Evolutionary conservation across 2,329 filamentous ascomycete genomes (phyloP).

Genomic region (Biscogniauxia sp.): DNA sequence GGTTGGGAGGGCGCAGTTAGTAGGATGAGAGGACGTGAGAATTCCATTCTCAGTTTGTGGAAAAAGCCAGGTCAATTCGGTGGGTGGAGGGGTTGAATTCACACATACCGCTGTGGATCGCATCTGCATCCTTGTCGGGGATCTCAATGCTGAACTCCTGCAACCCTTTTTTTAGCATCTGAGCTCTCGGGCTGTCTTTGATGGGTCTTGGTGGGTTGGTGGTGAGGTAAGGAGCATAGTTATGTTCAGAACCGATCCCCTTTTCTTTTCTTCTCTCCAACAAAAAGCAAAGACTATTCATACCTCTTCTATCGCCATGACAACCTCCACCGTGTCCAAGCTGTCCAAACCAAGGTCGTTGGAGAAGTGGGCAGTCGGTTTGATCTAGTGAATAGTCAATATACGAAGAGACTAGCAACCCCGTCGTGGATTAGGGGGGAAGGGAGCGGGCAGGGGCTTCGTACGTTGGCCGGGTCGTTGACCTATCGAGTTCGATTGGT

Average conservation of each 20-base stretch:
- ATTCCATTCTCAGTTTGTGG: too few species aligned
- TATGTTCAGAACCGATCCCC: slow-evolving; percentile 7
- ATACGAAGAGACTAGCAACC: neutral
- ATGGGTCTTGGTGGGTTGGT: slow-evolving; percentile 4
- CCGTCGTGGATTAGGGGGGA: neutral
- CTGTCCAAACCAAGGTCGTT: slow-evolving; percentile 97
- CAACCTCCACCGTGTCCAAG: slow-evolving; percentile 97
- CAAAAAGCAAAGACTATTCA: slow-evolving; percentile 12
- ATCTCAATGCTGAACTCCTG: slow-evolving; percentile 85
- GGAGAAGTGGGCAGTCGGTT: slow-evolving; percentile 80
- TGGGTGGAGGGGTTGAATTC: neutral
- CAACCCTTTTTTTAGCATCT: slow-evolving; percentile 8
- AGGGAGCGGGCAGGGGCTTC: too few species aligned
- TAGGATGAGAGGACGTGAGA: too few species aligned
- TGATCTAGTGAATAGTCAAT: slow-evolving; percentile 61
- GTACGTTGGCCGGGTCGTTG: slow-evolving; percentile 63
- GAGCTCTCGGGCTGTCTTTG: slow-evolving; percentile 22
- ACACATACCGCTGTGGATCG: slow-evolving; percentile 84
- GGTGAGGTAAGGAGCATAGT: slow-evolving; percentile 2
- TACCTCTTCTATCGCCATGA: slow-evolving; percentile 99
- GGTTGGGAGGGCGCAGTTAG: neutral
- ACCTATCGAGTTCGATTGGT: slow-evolving; percentile 49
- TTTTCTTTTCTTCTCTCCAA: neutral
- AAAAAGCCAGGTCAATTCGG: slow-evolving; percentile 2
- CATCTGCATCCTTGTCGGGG: slow-evolving; percentile 93